Base-by-base conservation (phyloP, 2,329 filamentous ascomycete genomes). In the Ustilaginoidea virens region DNA sequence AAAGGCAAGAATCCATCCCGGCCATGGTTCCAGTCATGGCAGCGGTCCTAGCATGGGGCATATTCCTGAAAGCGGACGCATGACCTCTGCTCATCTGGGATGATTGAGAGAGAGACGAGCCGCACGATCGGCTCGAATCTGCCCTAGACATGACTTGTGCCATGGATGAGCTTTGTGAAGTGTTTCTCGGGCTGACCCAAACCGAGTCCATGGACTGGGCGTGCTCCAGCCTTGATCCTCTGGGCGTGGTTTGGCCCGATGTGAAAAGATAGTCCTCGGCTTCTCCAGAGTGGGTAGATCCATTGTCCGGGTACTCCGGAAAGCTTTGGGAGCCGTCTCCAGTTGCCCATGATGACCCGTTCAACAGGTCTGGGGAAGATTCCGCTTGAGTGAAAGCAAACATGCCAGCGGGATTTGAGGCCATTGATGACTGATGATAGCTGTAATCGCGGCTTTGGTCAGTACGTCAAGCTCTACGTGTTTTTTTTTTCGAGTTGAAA, bases 261-360 rank as follows among this genome's bases (percentile, higher is more conserved):
- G 58, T 56, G 49, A 62, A 65, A 43, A 61, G 49, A 50, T 57
- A 66, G 32, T 69, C 66, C 55, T 69, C 67, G 43, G 57, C 41
- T 38, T 70, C 65, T 60, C 60, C 62, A 43, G 56, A 51, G 40
- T 58, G 55, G 40, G 52, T 51, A 38, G 60, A 61, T 56, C 57
- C 60, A 46, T 56, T 53, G 43, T 64, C 61, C 46, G 59, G 52
- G 48, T 60, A 63, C 39, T 63, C 60, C 49, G 56, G 58, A 49
- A 69, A 66, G 63, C 65, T 67, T 61, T 70, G 67, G 66, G 63
- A 44, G 46, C 64, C 65, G 63, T 72, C 67, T 58, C 55, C 55
- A 58, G 60, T 47, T 42, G 61, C 66, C 67, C 67, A 72, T 46
- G 63, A 55, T 48, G 63, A 58, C 56, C 63, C 58, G 43, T 51